Evolutionary conservation across 768 basidiomycete genomes (phyloP), one percentile per base, ranked within the genome.

Genomic region (Panaeolus cyanescens): DNA sequence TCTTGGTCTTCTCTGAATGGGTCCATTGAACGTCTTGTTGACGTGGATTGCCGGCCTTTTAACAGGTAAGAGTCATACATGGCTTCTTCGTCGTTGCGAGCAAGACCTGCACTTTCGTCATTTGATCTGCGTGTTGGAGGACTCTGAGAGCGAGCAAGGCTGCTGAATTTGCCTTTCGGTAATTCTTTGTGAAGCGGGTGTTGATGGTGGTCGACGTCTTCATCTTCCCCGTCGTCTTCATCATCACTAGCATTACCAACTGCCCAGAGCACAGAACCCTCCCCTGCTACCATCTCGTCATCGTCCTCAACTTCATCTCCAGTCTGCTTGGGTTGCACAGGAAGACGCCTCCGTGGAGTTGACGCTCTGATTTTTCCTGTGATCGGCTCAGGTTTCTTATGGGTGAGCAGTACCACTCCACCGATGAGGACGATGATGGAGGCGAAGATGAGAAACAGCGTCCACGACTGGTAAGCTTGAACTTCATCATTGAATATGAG

Each of bases 401-500:
- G 88, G 3, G 95, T 96, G 25, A 98, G 80, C 1, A 98, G 85
- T n/a, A 96, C 90, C 56, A 99, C 96, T 9, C 96, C 96, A 0
- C 84, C 86, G 45, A 98, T 90, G 58, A 99, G 88, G 40, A 97
- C 82, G 42, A 87, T 74, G 66, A 98, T 96, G 1, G 95, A 95
- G 37, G 88, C 74, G 68, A 93, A 95, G 62, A 96, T 92, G 50
- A 94, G 82, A 77, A 94, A 89, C 50, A 98, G 86, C 0, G 88
- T 87, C 95, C 95, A 96, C 25, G 90, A 82, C 62, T 90, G 81
- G 71, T 93, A 96, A n/a, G 93, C 84, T 59, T 86, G 87, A 5
- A 93, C 87, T 76, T 93, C 85, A 68, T 96, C 80, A 69, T 94
- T 94, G 74, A 96, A 97, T 17, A 92, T 86, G 72, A 83, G 72